Evolutionary conservation across 192 early-diverging fungal species (phyloP), one percentile per base, ranked within the genome.

Genomic region (Coemansia sp.): DNA sequence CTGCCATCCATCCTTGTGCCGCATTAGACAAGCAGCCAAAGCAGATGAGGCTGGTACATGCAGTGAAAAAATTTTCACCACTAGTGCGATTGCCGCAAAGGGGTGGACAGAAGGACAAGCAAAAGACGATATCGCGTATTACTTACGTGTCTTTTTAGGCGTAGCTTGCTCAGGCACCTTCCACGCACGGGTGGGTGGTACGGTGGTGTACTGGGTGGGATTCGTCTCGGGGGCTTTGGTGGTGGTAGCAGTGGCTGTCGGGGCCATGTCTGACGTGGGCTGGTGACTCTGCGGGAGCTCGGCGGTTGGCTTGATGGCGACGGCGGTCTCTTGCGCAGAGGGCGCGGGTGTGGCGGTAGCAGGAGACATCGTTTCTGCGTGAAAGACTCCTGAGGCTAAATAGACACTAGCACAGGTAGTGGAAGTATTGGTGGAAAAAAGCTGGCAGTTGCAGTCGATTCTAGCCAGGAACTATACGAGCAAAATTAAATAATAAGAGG

Each of bases 131-230:
- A 29, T 52, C 3, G 15, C 10, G 17, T 35, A 29, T 6, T 54
- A 72, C 73, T 76, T 82, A 76, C 69, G 29, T 39, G 74, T 67
- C 18, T 61, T 58, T 26, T 39, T 41, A 27, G 50, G 32, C 12
- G 70, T n/a, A 18, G 37, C 42, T 32, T 67, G 70, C 42, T 44
- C 62, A 8, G 82, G 71, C 7, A 82, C 82, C 56, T 81, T 83
- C 86, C 86, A 87, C 34, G 70, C 73, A 70, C 80, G 85, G 1
- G 54, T 68, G 14, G 65, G 43, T 11, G 71, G 65, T 21, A 38
- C 62, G 8, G 52, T 39, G 17, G 67, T 67, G 35, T 74, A 55
- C 38, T 59, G 38, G 27, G 65, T 12, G 24, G 72, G 18, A 53
- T 53, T 35, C 19, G 17, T 52, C 56, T 36, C 17, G 11, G 24